These are phyloP conservation scores for Aspergillus homomorphus DNA, from an alignment of 495 filamentous ascomycete genomes.

Conservation along the genomic window DNA sequence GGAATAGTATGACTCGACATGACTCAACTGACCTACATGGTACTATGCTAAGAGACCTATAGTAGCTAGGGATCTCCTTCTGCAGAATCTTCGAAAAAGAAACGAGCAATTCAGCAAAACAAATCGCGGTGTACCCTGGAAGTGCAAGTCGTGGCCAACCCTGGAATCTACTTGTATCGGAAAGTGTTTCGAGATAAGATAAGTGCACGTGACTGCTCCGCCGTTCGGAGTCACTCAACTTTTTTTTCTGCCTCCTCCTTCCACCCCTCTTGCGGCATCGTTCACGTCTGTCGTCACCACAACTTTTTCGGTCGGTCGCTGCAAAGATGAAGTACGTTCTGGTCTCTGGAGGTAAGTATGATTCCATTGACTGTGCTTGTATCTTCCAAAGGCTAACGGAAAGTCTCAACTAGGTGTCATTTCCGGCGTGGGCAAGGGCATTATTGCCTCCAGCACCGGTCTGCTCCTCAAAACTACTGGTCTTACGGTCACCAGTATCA, in stretches of 20 bases:
- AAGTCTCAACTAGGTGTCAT: constrained; percentile 57
- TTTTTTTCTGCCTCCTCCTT: not conserved
- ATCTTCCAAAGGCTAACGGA: not conserved
- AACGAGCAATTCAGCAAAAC: not conserved
- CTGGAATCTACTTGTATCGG: not conserved
- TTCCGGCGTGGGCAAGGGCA: constrained; percentile 78
- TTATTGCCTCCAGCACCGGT: constrained; percentile 65
- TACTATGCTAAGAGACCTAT: too few relatives aligned
- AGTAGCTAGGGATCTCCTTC: too few relatives aligned
- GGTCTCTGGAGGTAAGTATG: constrained; percentile 67
- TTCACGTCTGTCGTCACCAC: not conserved
- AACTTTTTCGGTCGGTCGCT: not conserved
- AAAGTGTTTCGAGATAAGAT: not conserved
- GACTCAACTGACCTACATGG: not conserved
- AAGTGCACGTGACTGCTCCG: not conserved
- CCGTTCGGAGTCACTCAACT: not conserved
- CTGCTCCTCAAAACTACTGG: constrained; percentile 82
- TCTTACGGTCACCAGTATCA: constrained; percentile 59
- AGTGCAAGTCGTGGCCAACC: not conserved
- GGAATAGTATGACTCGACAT: not conserved
- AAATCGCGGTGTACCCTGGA: not conserved
- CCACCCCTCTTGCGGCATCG: not conserved
- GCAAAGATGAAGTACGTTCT: constrained; percentile 77
- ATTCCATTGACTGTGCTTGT: not conserved
- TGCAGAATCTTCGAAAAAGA: too few relatives aligned